Conservation (phyloP, 2,329 filamentous ascomycete genomes). For the Karstenula rhodostoma region DNA sequence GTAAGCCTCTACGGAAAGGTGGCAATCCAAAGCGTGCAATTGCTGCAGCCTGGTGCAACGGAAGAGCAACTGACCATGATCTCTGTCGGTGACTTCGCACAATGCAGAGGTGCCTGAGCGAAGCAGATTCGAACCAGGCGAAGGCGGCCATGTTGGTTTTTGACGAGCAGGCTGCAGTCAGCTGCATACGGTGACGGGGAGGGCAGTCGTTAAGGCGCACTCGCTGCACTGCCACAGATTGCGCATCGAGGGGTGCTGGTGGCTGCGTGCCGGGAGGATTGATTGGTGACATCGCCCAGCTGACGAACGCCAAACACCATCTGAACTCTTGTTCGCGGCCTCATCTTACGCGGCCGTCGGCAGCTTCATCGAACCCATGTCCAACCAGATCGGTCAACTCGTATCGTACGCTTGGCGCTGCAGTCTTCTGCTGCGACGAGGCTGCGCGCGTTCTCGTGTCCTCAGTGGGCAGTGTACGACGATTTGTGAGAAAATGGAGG, state of each 20-base stretch:
- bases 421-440: neutral
- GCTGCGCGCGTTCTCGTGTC: neutral
- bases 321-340: conserved; percentile 10
- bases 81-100: conserved; percentile 15
- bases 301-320: conserved; percentile 14
- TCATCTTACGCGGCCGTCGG: neutral
- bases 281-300: conserved; percentile 16
- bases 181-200: conserved; percentile 20
- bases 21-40: neutral
- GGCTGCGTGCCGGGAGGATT: conserved; percentile 14
- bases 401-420: neutral
- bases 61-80: conserved; percentile 30
- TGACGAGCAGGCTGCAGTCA: conserved; percentile 33
- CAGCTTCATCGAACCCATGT: neutral
- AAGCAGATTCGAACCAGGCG: conserved; percentile 14
- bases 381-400: neutral
- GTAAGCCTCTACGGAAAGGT: neutral
- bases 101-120: conserved; percentile 27
- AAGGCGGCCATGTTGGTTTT: conserved; percentile 23
- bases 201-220: conserved; percentile 16
- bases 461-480: neutral
- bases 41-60: conserved; percentile 19
- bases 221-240: conserved; percentile 24
- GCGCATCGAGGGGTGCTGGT: conserved; percentile 12
- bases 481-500: neutral